Evolutionary conservation across 2,329 filamentous ascomycete genomes (phyloP), one percentile per base, ranked within the genome.

Genomic region (Apiospora kogelbergensis): DNA sequence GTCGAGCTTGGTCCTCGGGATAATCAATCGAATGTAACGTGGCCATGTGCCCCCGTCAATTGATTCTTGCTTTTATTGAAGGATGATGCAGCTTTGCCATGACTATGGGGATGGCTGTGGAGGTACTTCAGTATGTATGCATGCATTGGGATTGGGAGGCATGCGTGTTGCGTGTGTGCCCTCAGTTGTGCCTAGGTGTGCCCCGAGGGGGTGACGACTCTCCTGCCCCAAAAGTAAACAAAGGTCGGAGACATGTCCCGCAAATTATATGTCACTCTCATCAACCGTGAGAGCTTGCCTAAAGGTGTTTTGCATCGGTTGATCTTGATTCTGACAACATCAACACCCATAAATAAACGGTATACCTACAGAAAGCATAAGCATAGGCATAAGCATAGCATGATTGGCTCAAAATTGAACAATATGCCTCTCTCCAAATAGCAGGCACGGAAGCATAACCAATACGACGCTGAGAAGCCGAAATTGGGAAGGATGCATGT

Each of bases 11-110:
- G 53, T 37, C 53, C 53, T 60, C 53, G 53, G 53, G 53, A 13
- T 37, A 60, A 60, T 60, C 53, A 60, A 60, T 60, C 53, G 53
- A 37, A 11, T 60, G 53, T 37, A 60, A 60, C 53, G 30, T 60
- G 26, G 30, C 30, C 53, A 60, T 60, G 53, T 60, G 53, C 53
- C 53, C 53, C 30, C 3, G 30, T 22, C 53, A 60, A 60, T 60
- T 37, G 53, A 60, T 37, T 37, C 30, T 42, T 42, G 15, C 40
- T 42, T 42, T 42, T 20, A 57, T 57, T 53, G 46, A 15, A 53
- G 46, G 24, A 17, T 2, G 24, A 13, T 13, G 22, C 17, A 33
- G 6, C 26, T 33, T 10, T 33, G 48, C 48, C 15, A 17, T 20
- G 17, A 15, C 48, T 57, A 42, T 42, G 40, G 40, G 40, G 10